These are phyloP conservation scores for Crucibulum laeve DNA, from an alignment of 768 basidiomycete genomes.

Conservation along the genomic window DNA sequence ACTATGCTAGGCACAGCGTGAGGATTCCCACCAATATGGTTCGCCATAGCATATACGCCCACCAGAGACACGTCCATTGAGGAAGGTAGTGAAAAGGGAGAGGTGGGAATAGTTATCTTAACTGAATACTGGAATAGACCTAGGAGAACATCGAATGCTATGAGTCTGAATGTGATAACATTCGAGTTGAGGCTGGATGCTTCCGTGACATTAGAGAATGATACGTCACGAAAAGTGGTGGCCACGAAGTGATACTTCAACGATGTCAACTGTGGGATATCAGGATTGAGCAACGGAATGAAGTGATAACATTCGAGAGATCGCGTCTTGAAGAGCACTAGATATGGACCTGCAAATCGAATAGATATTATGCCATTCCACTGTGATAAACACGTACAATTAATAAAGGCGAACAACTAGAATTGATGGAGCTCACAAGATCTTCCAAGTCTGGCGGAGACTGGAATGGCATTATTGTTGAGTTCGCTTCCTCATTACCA, in stretches of 20 bases:
- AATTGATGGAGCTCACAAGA: conserved; percentile 19
- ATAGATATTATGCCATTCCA: conserved; percentile 38
- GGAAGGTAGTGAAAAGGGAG: too few species aligned
- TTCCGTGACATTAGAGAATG: conserved; percentile 26
- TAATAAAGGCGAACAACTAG: not conserved
- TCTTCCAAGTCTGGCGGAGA: conserved; percentile 26
- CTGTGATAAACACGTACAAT: conserved; percentile 15
- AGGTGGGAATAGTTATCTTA: conserved; percentile 11
- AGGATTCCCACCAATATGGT: conserved; percentile 10
- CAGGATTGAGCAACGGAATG: conserved; percentile 15
- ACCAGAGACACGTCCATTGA: conserved; percentile 33
- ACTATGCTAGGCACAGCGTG: conserved; percentile 2
- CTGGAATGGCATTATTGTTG: conserved; percentile 7
- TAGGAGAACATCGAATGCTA: conserved; percentile 40
- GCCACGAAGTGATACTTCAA: conserved; percentile 19
- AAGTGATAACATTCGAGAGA: conserved; percentile 42
- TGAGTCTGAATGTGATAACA: conserved; percentile 36
- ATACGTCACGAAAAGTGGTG: conserved; percentile 38
- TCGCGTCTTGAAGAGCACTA: conserved; percentile 49
- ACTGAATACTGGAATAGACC: conserved; percentile 49
- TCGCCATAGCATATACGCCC: conserved; percentile 38
- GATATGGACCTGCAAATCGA: conserved; percentile 40
- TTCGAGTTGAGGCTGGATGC: too few species aligned
- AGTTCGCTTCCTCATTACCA: conserved; percentile 7
- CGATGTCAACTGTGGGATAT: conserved; percentile 4